Conservation (phyloP, 1,284 basidiomycete species). For the Xanthoconium separans region DNA sequence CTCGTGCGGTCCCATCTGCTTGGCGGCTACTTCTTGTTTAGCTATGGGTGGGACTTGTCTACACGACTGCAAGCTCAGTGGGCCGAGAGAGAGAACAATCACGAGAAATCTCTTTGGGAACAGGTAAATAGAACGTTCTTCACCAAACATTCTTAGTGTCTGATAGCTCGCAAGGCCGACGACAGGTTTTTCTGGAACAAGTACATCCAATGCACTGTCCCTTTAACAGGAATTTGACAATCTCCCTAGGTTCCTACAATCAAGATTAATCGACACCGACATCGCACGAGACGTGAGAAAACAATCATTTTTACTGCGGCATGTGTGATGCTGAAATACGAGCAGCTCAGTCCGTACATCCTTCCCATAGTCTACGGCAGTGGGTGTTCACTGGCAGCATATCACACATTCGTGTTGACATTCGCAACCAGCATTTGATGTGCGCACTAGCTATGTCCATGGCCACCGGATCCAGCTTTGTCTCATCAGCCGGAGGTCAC, state of each 20-base stretch:
- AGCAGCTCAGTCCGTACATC: constrained; percentile 83
- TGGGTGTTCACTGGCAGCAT: constrained; percentile 40
- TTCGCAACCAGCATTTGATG: constrained; percentile 72
- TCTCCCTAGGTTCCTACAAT: constrained; percentile 61
- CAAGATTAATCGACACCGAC: constrained; percentile 65
- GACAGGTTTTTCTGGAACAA: constrained; percentile 99
- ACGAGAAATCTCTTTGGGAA: constrained; percentile 69
- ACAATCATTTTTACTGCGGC: not conserved
- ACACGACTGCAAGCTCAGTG: constrained; percentile 86
- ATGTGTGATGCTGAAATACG: constrained; percentile 14
- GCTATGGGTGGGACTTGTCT: constrained; percentile 91
- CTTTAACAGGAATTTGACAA: constrained; percentile 5
- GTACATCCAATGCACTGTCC: constrained; percentile 30
- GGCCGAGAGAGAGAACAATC: constrained; percentile 49
- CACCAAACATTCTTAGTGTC: constrained; percentile 10
- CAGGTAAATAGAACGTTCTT: constrained; percentile 45
- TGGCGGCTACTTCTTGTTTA: constrained; percentile 84
- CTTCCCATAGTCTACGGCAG: constrained; percentile 92
- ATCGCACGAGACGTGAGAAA: constrained; percentile 59
- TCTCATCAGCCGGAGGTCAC: constrained; percentile 90
- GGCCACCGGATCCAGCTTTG: constrained; percentile 81
- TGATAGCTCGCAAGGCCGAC: constrained; percentile 62
- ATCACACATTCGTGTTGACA: constrained; percentile 10
- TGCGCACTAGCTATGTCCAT: constrained; percentile 78
- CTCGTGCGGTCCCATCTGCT: constrained; percentile 87